Percentiles rank a stretch among this genome's conserved stretches.
Evolutionary conservation across 2,329 filamentous ascomycete genomes (phyloP).

Genomic region (Cylindrodendrum hubeiense): DNA sequence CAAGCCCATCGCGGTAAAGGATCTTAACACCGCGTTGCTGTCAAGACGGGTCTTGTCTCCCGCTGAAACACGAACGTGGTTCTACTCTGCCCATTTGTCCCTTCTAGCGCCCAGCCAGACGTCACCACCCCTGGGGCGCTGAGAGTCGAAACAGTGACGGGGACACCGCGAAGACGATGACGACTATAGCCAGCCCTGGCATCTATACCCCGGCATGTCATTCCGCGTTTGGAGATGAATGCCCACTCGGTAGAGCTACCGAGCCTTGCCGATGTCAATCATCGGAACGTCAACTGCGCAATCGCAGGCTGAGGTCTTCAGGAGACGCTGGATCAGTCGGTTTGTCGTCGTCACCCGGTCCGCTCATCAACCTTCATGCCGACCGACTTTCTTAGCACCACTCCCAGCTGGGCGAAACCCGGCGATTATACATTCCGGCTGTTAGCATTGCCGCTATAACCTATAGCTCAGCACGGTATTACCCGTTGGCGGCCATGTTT

Average conservation of each 20-base stretch:
- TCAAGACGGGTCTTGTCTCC: constrained; percentile 1
- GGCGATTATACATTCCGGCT: neutral
- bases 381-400: neutral
- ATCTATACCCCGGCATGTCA: neutral
- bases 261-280: neutral
- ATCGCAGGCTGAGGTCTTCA: neutral
- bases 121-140: constrained; percentile 3
- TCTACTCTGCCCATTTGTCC: neutral
- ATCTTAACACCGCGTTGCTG: neutral
- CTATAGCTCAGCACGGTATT: constrained; percentile 4
- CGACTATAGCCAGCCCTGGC: neutral
- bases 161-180: neutral
- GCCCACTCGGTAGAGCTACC: constrained; percentile 7
- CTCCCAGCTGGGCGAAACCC: neutral
- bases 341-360: constrained; percentile 1
- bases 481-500: neutral
- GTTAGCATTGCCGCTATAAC: constrained; percentile 9
- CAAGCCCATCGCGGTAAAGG: neutral
- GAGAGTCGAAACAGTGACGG: neutral
- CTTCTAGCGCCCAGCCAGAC: neutral
- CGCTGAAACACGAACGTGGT: constrained; percentile 6
- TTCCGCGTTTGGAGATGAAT: constrained; percentile 6
- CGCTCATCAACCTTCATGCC: constrained; percentile 5
- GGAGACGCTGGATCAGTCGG: constrained; percentile 4
- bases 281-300: neutral